Percentiles rank a stretch among this genome's conserved stretches.
Conservation (phyloP, 306 rosid species). For the Albizia julibrissin region DNA sequence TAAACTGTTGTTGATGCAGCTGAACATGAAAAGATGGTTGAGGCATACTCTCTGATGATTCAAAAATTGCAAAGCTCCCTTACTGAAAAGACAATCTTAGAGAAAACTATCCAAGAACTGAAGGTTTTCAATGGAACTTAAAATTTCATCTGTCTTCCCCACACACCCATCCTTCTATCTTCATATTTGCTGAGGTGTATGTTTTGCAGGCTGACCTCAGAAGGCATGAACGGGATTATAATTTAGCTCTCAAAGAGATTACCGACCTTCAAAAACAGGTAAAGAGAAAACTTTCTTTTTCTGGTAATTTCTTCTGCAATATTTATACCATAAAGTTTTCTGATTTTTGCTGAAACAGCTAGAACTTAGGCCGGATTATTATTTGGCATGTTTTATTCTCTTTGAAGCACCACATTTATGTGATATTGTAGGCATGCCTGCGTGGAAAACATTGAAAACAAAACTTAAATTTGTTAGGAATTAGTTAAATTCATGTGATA, state of each 20-base stretch:
- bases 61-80: slow-evolving; percentile 71
- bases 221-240: slow-evolving; percentile 77
- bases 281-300: slow-evolving; percentile 16
- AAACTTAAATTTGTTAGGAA: background rate
- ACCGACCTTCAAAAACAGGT: slow-evolving; percentile 88
- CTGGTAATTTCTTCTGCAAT: slow-evolving; percentile 14
- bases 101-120: slow-evolving; percentile 74
- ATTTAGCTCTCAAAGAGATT: slow-evolving; percentile 71
- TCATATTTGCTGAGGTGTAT: slow-evolving; percentile 30
- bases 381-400: background rate
- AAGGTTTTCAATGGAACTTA: slow-evolving; percentile 51
- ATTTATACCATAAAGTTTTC: slow-evolving; percentile 2
- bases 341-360: slow-evolving; percentile 10
- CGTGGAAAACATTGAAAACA: background rate
- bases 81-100: slow-evolving; percentile 58
- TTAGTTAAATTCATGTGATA: background rate
- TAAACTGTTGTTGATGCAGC: slow-evolving; percentile 50
- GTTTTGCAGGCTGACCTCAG: slow-evolving; percentile 67
- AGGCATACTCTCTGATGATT: slow-evolving; percentile 77
- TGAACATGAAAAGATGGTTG: slow-evolving; percentile 87
- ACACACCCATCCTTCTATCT: background rate
- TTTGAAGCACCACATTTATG: background rate
- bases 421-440: slow-evolving; percentile 1
- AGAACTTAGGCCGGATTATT: background rate
- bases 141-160: background rate